Evolutionary conservation across 225 moss, liverwort and hornwort species (phyloP), one percentile per base, ranked within the genome.

Genomic region (Sphagnum contortum): DNA sequence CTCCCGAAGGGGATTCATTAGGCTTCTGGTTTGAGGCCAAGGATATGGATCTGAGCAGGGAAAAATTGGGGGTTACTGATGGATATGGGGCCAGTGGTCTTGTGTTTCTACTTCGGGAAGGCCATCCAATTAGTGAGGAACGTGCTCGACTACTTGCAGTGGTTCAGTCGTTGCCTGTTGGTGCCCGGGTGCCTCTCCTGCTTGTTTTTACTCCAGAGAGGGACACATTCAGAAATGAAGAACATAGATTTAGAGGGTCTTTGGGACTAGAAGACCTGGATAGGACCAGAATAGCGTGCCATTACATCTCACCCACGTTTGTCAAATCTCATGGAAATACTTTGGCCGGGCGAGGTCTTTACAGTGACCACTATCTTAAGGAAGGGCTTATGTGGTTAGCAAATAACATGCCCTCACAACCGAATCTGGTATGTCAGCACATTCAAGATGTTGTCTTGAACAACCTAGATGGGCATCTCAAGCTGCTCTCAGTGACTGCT

Each of bases 361-460:
- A 64, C 66, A 81, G 82, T 71, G 91, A 91, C 62, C 81, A 76
- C 53, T 83, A 86, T 50, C 82, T 98, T 70, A 75, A 64, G 47
- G 86, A 87, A 47, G 93, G 93, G 6, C 68, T 98, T 52, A 65
- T 76, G 47, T 93, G 93, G 93, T 74, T 98, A 63, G 98, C 93
- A 14, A 82, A 78, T 45, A 76, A 71, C 57, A 71, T 72, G 68
- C 74, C 91, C 47, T 14, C 69, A 62, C 93, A 88, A 69, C 98
- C 93, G 13, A 83, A 77, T 57, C 71, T 98, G 70, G 79, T 87
- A 59, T 70, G 78, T 61, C 58, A 89, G 69, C 82, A 83, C 72
- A 64, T 89, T 48, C 83, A 79, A 57, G 91, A 89, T 65, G 80
- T 98, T 66, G 79, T 91, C 46, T 62, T 62, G 53, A 80, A 78